Percentiles rank a stretch among this genome's conserved stretches.
phyloP scores from a whole-genome alignment of 2,329 filamentous ascomycete genomes.

The Sporothrix pallida region DNA sequence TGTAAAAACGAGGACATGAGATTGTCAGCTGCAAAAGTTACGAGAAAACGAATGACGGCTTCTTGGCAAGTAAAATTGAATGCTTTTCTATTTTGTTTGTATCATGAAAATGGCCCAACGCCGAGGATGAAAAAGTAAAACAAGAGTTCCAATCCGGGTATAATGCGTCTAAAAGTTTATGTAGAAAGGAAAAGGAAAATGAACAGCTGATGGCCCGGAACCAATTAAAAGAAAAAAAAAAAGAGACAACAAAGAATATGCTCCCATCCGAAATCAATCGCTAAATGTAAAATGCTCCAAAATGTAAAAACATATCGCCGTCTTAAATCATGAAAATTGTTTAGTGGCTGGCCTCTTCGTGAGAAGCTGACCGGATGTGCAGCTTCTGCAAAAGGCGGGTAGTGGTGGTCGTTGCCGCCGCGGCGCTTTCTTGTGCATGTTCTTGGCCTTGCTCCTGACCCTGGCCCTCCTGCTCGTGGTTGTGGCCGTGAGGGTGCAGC shows the following conservation, averaged over 20 bases:
- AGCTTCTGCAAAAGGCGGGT: conserved; percentile 25
- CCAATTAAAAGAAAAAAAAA: background rate
- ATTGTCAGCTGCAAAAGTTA: background rate
- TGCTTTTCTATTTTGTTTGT: background rate
- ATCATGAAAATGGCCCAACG: background rate
- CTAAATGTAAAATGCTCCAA: background rate
- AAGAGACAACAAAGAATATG: background rate
- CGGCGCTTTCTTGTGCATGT: background rate
- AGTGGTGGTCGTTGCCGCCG: conserved; percentile 3
- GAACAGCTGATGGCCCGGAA: background rate
- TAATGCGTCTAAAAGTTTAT: conserved; percentile 11
- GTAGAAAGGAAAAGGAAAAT: background rate
- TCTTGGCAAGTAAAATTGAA: conserved; percentile 6
- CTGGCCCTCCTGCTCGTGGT: background rate
- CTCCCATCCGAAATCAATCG: background rate
- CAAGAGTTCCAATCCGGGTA: background rate
- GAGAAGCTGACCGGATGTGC: background rate
- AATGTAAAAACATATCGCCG: background rate
- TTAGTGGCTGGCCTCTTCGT: background rate
- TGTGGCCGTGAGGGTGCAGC: conserved; percentile 5
- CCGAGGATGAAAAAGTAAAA: background rate
- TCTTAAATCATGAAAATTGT: background rate
- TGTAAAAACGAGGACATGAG: background rate
- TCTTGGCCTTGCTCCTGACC: background rate
- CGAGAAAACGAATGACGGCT: background rate